Evolutionary conservation across 2,329 filamentous ascomycete species (phyloP), one percentile per base, ranked within the genome.

Genomic region (Celoporthe dispersa): DNA sequence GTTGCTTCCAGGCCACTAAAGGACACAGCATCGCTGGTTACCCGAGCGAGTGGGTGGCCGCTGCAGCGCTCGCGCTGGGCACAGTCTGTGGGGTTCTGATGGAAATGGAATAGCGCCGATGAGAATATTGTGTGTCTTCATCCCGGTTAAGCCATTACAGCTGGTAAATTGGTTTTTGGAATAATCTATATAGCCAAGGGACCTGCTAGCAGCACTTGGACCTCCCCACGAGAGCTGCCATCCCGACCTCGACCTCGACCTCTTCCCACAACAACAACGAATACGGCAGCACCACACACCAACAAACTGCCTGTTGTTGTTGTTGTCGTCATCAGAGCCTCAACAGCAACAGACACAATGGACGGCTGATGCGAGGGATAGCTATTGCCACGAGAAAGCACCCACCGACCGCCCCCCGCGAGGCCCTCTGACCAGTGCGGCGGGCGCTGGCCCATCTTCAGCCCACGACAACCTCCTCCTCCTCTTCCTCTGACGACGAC

Each of bases 61-160:
- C 88, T 89, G 87, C 87, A 75, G 84, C 87, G 85, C 91, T 91
- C 89, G 88, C 83, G 82, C 86, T 88, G 89, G 89, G 87, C 89
- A 87, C 85, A 85, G 81, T 81, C 79, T 77, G 44, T 81, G 80
- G 82, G 84, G 83, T 83, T 84, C 84, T 85, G 73, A 86, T 81
- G 84, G 86, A 82, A 82, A 84, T 86, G 86, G 85, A 83, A 81
- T 79, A 81, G 79, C 79, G 79, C 78, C 66, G 77, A 77, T 79
- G 78, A 79, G 80, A 85, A 84, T 83, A 81, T 77, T 79, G 84
- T 86, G 83, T 81, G 84, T 81, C 86, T 90, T 86, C 87, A 75
- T 77, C 81, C 83, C 81, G 82, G 83, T 84, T 80, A 84, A 88
- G 65, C 88, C 88, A 88, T 86, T 85, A 90, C 88, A 90, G 88